A percentile compares a stretch with the other conserved stretches of the same genome.
Conservation (phyloP, 2,329 filamentous ascomycete genomes). For the Endothia cerciana region DNA sequence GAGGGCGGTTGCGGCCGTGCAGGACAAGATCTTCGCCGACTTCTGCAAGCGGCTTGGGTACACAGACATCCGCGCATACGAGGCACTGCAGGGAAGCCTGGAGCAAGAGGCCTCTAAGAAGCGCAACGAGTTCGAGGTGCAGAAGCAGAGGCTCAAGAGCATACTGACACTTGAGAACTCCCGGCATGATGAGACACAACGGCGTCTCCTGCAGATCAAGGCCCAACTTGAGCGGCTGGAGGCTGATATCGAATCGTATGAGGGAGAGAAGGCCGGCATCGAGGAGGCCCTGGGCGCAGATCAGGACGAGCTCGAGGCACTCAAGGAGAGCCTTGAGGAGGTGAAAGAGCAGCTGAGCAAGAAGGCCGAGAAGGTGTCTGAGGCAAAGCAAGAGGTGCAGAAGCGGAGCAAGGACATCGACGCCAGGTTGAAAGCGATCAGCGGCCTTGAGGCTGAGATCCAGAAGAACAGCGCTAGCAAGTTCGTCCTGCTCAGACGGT, state of each 20-base stretch:
- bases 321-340: conserved; percentile 73
- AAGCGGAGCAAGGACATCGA: conserved; percentile 87
- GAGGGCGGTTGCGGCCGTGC: conserved; percentile 73
- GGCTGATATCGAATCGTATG: conserved; percentile 70
- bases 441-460: conserved; percentile 78
- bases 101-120: conserved; percentile 90
- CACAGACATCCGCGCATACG: conserved; percentile 86
- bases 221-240: conserved; percentile 68
- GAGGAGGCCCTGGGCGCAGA: conserved; percentile 73
- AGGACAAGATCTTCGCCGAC: conserved; percentile 82
- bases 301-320: conserved; percentile 74
- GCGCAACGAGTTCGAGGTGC: conserved; percentile 82
- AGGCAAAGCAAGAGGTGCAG: conserved; percentile 78
- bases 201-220: conserved; percentile 71
- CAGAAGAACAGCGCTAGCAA: conserved; percentile 84
- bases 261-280: conserved; percentile 73
- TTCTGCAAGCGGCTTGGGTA: conserved; percentile 92
- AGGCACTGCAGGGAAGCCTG: conserved; percentile 87
- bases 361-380: conserved; percentile 75
- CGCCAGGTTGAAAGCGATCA: conserved; percentile 70
- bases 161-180: conserved; percentile 61
- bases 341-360: conserved; percentile 69
- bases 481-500: conserved; percentile 82
- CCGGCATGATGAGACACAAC: conserved; percentile 60
- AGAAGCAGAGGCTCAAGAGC: conserved; percentile 74